phyloP scores from a whole-genome alignment of 257 asterid genomes.

The Catharanthus roseus region DNA sequence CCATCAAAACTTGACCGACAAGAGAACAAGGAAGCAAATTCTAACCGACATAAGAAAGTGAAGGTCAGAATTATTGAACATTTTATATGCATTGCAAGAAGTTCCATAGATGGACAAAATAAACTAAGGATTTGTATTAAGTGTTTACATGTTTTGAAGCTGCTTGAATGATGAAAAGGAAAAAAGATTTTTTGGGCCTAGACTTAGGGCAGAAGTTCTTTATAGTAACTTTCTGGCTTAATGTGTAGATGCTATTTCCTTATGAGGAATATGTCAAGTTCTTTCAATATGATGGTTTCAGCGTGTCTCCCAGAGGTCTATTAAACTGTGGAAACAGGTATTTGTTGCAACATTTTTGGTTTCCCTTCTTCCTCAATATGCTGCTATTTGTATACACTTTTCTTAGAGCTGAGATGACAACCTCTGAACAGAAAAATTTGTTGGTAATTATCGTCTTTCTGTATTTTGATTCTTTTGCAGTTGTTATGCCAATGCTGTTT shows the following conservation, averaged over 20 bases:
- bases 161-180: slow-evolving; percentile 18
- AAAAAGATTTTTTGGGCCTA: slow-evolving; percentile 11
- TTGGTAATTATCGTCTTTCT: not conserved
- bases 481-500: slow-evolving; percentile 87
- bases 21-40: slow-evolving; percentile 33
- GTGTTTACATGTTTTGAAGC: not conserved
- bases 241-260: slow-evolving; percentile 74
- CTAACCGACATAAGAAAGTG: slow-evolving; percentile 40
- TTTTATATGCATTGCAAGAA: not conserved
- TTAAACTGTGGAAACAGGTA: slow-evolving; percentile 86
- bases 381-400: slow-evolving; percentile 2
- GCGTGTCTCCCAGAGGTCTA: slow-evolving; percentile 63
- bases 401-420: not conserved
- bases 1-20: slow-evolving; percentile 39
- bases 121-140: not conserved
- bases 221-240: slow-evolving; percentile 13
- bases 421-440: slow-evolving; percentile 5
- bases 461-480: slow-evolving; percentile 38
- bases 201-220: slow-evolving; percentile 7
- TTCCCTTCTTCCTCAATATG: slow-evolving; percentile 4
- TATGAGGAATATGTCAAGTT: slow-evolving; percentile 79
- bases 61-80: slow-evolving; percentile 42
- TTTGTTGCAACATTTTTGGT: slow-evolving; percentile 7
- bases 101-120: not conserved
- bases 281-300: slow-evolving; percentile 54